A percentile compares a stretch with the other conserved stretches of the same genome.
phyloP scores from a whole-genome alignment of 2,329 filamentous ascomycete species.

The Ambrosiella beaveri region DNA sequence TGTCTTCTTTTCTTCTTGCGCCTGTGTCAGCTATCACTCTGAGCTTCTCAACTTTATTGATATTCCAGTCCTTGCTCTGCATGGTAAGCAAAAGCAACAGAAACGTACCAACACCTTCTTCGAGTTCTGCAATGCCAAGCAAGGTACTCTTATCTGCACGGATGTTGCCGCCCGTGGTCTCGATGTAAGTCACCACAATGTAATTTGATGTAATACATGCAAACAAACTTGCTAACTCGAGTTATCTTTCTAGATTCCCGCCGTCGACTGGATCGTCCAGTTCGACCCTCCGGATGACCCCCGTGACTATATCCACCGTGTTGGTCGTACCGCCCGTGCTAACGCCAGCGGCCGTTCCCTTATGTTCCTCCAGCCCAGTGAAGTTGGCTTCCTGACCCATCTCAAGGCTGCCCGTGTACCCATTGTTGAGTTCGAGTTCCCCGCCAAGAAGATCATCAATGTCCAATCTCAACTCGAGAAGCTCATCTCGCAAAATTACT shows the following conservation, averaged over 20 bases:
- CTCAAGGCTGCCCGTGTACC: constrained; percentile 84
- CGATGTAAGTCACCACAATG: constrained; percentile 39
- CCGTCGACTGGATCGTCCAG: constrained; percentile 92
- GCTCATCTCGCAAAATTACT: constrained; percentile 89
- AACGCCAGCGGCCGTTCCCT: constrained; percentile 73
- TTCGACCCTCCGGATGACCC: constrained; percentile 89
- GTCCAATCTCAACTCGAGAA: constrained; percentile 86
- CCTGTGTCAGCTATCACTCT: constrained; percentile 87
- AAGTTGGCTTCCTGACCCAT: constrained; percentile 82
- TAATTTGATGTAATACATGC: background rate
- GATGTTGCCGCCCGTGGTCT: constrained; percentile 90
- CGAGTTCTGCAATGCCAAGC: constrained; percentile 63
- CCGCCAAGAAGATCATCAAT: constrained; percentile 77
- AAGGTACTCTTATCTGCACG: constrained; percentile 84
- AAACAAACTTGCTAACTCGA: background rate
- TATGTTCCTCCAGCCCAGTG: constrained; percentile 82
- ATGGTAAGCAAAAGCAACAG: constrained; percentile 96
- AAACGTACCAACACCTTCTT: constrained; percentile 99
- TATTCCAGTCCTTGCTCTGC: constrained; percentile 67
- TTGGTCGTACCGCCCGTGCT: constrained; percentile 77
- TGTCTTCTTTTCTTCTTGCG: constrained; percentile 86
- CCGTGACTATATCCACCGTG: constrained; percentile 84
- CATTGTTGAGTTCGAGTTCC: constrained; percentile 91
- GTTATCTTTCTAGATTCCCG: constrained; percentile 46
- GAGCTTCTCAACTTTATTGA: constrained; percentile 97